phyloP scores from a whole-genome alignment of 2,329 filamentous ascomycete species.

The Aureobasidium sp. region DNA sequence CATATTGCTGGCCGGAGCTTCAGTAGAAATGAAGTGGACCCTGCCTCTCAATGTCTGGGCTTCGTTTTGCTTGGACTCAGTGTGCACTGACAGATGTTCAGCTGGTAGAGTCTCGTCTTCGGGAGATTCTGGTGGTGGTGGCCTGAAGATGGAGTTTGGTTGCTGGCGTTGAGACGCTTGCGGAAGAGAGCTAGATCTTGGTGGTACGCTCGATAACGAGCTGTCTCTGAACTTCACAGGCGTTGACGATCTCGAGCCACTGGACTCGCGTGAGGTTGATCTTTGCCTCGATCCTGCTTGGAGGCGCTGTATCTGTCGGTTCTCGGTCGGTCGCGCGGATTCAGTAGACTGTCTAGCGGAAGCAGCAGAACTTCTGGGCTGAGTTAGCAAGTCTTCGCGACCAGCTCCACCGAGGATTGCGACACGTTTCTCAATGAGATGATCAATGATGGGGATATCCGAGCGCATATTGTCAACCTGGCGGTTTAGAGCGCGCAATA shows the following conservation, averaged over 20 bases:
- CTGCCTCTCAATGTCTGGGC: background rate
- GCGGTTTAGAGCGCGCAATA: constrained; percentile 34
- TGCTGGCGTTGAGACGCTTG: background rate
- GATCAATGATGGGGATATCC: constrained; percentile 41
- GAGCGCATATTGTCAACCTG: constrained; percentile 39
- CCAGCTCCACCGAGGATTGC: constrained; percentile 35
- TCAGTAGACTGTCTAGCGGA: background rate
- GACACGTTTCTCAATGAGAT: constrained; percentile 42
- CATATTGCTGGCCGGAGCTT: background rate
- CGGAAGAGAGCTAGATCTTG: constrained; percentile 6
- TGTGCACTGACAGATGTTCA: background rate
- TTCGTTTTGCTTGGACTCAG: constrained; percentile 11
- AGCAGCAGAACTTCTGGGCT: constrained; percentile 1
- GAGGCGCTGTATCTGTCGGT: constrained; percentile 5
- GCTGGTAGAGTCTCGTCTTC: background rate
- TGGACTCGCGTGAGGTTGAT: background rate
- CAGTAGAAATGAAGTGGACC: background rate
- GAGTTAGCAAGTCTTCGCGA: constrained; percentile 17
- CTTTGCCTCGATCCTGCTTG: background rate
- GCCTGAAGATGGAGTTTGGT: constrained; percentile 24
- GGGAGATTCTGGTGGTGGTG: constrained; percentile 28
- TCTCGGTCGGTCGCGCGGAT: background rate
- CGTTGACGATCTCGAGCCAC: background rate
- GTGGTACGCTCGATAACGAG: background rate
- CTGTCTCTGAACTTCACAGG: background rate